A percentile compares a stretch with the other conserved stretches of the same genome.
Conservation (phyloP, 192 early-diverging fungal species). For the Phycomyces nitens region DNA sequence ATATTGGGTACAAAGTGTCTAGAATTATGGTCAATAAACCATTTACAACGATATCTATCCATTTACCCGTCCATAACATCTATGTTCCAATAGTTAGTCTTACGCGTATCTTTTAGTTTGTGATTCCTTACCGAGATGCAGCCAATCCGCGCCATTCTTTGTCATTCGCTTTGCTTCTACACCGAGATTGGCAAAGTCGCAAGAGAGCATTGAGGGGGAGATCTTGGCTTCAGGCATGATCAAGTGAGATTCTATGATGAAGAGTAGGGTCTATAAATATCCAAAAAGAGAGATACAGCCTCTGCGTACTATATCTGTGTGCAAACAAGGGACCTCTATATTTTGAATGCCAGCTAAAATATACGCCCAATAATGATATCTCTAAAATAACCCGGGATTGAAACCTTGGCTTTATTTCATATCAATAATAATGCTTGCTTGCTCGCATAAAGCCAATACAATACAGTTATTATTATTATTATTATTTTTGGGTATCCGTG, state of each 20-base stretch:
- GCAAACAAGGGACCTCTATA: no score
- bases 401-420: no score
- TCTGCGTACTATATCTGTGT: neutral
- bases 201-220: slow-evolving; percentile 86
- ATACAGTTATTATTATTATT: no score
- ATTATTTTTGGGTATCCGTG: no score
- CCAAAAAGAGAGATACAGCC: neutral
- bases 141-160: slow-evolving; percentile 85
- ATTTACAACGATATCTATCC: neutral
- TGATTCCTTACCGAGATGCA: slow-evolving; percentile 70
- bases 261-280: neutral
- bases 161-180: slow-evolving; percentile 86
- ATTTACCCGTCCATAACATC: slow-evolving; percentile 92
- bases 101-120: neutral
- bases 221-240: slow-evolving; percentile 76
- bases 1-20: slow-evolving; percentile 98
- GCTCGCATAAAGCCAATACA: no score
- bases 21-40: slow-evolving; percentile 4
- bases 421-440: no score
- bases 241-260: neutral
- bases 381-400: no score
- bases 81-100: slow-evolving; percentile 23
- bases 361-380: no score
- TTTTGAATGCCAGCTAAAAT: no score
- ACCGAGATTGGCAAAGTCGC: slow-evolving; percentile 86